Percentiles rank a stretch among this genome's conserved stretches.
phyloP scores from a whole-genome alignment of 345 rosid species.

The Citrus australasica region DNA sequence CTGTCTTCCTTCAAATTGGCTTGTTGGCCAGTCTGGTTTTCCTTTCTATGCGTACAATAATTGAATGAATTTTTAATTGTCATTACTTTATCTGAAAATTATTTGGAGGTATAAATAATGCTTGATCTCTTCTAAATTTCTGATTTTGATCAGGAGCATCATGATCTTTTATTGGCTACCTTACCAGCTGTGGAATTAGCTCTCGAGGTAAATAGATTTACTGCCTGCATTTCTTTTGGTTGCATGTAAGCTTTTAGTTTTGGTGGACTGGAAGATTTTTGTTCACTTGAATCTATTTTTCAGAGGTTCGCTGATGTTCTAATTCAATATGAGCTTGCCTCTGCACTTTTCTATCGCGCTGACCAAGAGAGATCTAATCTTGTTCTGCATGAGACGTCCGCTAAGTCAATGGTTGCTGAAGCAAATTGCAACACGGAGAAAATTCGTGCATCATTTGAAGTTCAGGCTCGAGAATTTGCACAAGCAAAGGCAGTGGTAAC shows the following conservation, averaged over 20 bases:
- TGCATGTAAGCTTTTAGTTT: conserved; percentile 7
- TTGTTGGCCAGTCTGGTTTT: conserved; percentile 7
- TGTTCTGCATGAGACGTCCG: conserved; percentile 69
- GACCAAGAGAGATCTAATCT: conserved; percentile 84
- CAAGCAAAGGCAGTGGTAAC: conserved; percentile 63
- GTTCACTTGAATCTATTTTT: conserved; percentile 22
- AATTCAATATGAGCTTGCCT: conserved; percentile 65
- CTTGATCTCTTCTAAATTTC: conserved; percentile 12
- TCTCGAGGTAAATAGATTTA: conserved; percentile 61
- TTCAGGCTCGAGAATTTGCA: conserved; percentile 76
- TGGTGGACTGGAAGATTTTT: conserved; percentile 9
- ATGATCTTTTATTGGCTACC: conserved; percentile 69
- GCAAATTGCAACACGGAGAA: conserved; percentile 65
- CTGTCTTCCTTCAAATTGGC: conserved; percentile 6
- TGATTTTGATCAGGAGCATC: conserved; percentile 68
- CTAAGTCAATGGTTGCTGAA: conserved; percentile 79
- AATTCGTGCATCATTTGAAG: conserved; percentile 57
- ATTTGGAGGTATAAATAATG: conserved; percentile 9
- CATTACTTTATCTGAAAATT: conserved; percentile 10
- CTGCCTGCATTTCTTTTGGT: conserved; percentile 8
- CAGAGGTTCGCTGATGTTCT: conserved; percentile 77
- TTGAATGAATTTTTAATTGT: background rate
- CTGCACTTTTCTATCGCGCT: conserved; percentile 61
- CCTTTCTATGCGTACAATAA: background rate
- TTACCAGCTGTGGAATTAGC: conserved; percentile 78